Evolutionary conservation across 1,284 basidiomycete species (phyloP), one percentile per base, ranked within the genome.

Genomic region (Trichosporon sp.): DNA sequence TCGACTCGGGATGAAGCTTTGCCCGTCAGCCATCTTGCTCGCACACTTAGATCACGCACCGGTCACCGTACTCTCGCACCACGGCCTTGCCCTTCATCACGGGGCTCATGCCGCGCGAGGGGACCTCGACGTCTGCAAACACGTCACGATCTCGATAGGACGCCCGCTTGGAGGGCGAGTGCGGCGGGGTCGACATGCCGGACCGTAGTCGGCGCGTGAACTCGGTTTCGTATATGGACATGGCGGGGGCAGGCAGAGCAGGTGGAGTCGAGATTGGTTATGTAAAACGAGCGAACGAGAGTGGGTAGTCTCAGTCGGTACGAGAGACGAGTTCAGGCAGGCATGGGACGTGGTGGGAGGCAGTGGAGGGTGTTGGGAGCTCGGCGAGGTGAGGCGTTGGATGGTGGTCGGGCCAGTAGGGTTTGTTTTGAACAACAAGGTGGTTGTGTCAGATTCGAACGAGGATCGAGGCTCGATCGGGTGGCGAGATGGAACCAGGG

Each of bases 1-100:
- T 51, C 87, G 77, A 53, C 79, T 85, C 8, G 87, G 86, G 64
- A 87, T 87, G 76, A 87, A 87, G 25, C 86, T 86, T 60, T 2
- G 42, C 56, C 44, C 7, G 64, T 64, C 62, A 68, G 23, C 31
- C 27, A 27, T 23, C 29, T 29, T 31, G 25, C 32, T 29, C 42
- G 23, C 56, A 25, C 38, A 29, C 18, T n/a, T 29, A 15, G 56
- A 47, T 9, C 23, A 78, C 81, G 66, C 64, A 83, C 83, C 83
- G 74, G 69, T 84, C 83, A 4, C 83, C 83, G 71, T 83, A 84
- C 68, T 82, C 81, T 62, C 77, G 76, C 9, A 69, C 73, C n/a
- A 75, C 76, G 5, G 70, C 75, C 70, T 78, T 83, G 0, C 75
- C 77, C 65, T 76, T 76, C 8, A 67, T 34, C 13, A 68, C 60